Base-by-base conservation (phyloP, 768 basidiomycete species). In the Collybia sordida region DNA sequence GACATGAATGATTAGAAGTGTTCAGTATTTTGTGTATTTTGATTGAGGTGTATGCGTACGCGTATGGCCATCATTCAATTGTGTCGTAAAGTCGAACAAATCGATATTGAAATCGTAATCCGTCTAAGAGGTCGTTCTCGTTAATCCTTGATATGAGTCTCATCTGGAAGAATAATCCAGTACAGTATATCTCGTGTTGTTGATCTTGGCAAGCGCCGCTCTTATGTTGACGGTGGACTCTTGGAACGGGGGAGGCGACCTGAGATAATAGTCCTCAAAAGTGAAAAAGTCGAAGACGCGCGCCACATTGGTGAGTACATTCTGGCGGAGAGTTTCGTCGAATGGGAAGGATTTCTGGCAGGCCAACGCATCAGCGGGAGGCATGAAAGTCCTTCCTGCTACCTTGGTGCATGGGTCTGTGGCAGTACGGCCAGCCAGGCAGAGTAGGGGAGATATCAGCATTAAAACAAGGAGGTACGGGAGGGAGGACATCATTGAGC, bases 11-110 rank as follows among this genome's bases (percentile, higher is more conserved):
- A n/a, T 42, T 17, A 36, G 27, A 24, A 21, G 47, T 18, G 8
- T 25, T 25, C 6, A 6, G n/a, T 17, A 19, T 21, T 34, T 4
- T 28, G 18, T 23, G 12, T 23, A 15, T 6, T 38, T 19, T 28
- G 8, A 23, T 39, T 35, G 22, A n/a, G 50, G 51, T 8, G 34
- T 19, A 15, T 24, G 60, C 73, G 23, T 63, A 80, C 83, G 73
- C 9, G 85, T 86, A 58, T 85, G 85, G 5, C 84, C 84, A 58
- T 85, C 83, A 57, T 86, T 85, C 39, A 86, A 54, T 42, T 73
- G 73, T 15, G 72, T 80, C 0, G 74, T 76, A 51, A 82, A 77
- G 46, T 81, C 71, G 52, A 78, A 84, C 15, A 86, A 57, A 35
- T 74, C 83, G 40, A 67, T 69, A 56, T 78, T 84, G 65, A 86